Conservation (phyloP, 225 moss, liverwort and hornwort genomes). For the Polytrichum formosum region DNA sequence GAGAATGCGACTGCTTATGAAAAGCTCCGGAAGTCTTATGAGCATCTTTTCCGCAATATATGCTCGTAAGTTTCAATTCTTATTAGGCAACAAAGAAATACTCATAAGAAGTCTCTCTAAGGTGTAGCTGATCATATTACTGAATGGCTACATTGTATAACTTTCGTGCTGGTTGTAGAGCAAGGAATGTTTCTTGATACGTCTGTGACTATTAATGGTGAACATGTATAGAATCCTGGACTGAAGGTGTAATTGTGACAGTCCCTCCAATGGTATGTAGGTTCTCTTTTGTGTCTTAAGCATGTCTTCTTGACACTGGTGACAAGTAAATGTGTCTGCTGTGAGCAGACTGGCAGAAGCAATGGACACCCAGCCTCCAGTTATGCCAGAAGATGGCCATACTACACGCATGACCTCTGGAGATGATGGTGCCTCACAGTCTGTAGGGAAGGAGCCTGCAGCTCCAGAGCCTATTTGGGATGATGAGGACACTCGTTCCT, state of each 20-base stretch:
- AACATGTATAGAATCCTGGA: too few relatives aligned
- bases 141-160: too few relatives aligned
- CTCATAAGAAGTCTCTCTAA: too few relatives aligned
- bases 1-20: slow-evolving; percentile 93
- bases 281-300: not conserved
- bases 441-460: slow-evolving; percentile 67
- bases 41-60: slow-evolving; percentile 87
- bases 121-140: too few relatives aligned
- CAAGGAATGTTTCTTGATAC: too few relatives aligned
- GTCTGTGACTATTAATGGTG: too few relatives aligned
- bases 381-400: slow-evolving; percentile 95
- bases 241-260: too few relatives aligned
- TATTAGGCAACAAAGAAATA: too few relatives aligned
- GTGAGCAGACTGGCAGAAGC: slow-evolving; percentile 79
- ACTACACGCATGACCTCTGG: slow-evolving; percentile 87
- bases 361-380: slow-evolving; percentile 88
- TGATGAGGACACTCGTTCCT: slow-evolving; percentile 98
- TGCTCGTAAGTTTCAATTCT: slow-evolving; percentile 56
- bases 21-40: slow-evolving; percentile 94
- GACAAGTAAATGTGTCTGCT: slow-evolving; percentile 6
- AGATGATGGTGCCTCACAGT: slow-evolving; percentile 64
- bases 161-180: too few relatives aligned
- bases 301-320: not conserved
- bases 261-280: too few relatives aligned
- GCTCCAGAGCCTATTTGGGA: slow-evolving; percentile 96